Evolutionary conservation across 2,329 filamentous ascomycete genomes (phyloP), one percentile per base, ranked within the genome.

Genomic region (Aspergillus neoniger): DNA sequence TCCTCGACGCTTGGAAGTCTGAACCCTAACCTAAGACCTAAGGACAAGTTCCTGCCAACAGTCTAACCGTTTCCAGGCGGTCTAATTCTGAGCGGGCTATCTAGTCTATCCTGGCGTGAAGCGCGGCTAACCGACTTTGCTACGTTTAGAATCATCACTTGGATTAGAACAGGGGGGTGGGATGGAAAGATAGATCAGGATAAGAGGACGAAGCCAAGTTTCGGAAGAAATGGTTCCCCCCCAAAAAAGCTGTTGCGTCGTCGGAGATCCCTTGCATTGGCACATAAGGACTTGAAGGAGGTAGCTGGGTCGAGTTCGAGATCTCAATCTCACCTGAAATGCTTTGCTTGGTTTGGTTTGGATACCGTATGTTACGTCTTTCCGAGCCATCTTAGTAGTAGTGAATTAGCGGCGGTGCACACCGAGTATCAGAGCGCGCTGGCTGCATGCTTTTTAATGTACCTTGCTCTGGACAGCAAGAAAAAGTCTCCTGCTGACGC

Each of bases 1-100:
- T 28, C 25, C 25, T 50, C 47, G 30, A 28, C 28, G 25, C 59
- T 61, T 60, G 64, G 62, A 61, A 60, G 15, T 43, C 25, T 28
- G 21, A 57, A 50, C 47, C 55, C 55, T 50, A 57, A 50, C 47
- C 55, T 51, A 57, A 51, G 55, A 57, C 55, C 47, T 57, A 52
- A 50, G 23, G 32, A 43, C 55, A 57, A 43, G 44, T 47, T 57
- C 23, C 23, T 43, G 17, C 41, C n/a, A 43, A 19, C 52, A 19
- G 28, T 8, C 52, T 55, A 55, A 47, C 53, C 25, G 4, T 14
- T 55, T 32, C 12, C 28, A 55, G 53, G 9, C 23, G 53, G 39
- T 12, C 53, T 44, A 55, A 32, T 19, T 25, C 44, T 19, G 30
- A 41, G 32, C 32, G 32, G 32, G 32, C 32, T 36, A 36, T 15